Base-by-base conservation (phyloP, 2,329 filamentous ascomycete species). In the Monosporascus sp. region DNA sequence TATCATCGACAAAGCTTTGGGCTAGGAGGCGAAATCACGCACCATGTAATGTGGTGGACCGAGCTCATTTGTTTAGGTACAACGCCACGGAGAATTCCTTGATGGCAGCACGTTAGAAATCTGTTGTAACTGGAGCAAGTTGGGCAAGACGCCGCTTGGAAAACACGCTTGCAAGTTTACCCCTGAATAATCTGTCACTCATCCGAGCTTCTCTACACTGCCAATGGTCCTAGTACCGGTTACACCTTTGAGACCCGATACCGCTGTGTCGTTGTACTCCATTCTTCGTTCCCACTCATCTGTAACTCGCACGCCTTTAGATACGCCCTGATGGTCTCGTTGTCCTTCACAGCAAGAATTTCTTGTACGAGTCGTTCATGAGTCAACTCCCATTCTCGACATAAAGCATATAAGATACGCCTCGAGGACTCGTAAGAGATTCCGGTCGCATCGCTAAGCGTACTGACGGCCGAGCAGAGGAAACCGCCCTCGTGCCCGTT, bases 291-390 rank as follows among this genome's bases (percentile, higher is more conserved):
- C 55, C 55, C 64, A 41, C 46, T 55, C 59, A 58, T 65, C 57
- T 63, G 57, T 44, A 62, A 67, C 54, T 71, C 66, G 6, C 72
- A 38, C 0, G 67, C 68, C 44, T 69, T 59, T 18, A 70, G 31
- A 50, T 69, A 73, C 2, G 43, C 41, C 22, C 48, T 50, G 4
- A 64, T 20, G 15, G 37, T 43, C 15, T 38, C 25, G 2, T 47
- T 54, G 11, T 52, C 50, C 3, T 47, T 53, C 38, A 51, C 35
- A 8, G 25, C 31, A 14, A 57, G 38, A 5, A 59, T 39, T 5
- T 48, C 49, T 22, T 38, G 37, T 8, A 55, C 56, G 20, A 66
- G 54, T 17, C 52, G 38, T 20, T 47, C 24, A 48, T 64, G 57
- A 15, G 25, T 17, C 3, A 35, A 9, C 37, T 59, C 58, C 47